Base-by-base conservation (phyloP, 106 monocot species). In the Phalaenopsis aphrodite region DNA sequence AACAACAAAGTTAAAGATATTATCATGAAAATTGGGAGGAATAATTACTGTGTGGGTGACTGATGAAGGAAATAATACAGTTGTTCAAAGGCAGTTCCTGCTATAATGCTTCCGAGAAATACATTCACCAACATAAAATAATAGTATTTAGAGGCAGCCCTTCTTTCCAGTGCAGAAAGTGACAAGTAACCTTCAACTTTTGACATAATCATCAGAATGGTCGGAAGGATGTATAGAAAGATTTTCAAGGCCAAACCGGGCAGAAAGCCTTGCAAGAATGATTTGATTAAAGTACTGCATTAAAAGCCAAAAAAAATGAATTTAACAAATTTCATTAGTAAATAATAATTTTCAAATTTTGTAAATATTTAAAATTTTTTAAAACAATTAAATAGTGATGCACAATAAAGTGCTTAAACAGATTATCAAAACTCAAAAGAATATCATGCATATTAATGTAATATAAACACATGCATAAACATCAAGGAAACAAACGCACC, bases 71-170 rank as follows among this genome's bases (percentile, higher is more conserved):
- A 94, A 79, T 81, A 85, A 75, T 92, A 75, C 38, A 98, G 90
- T 55, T 98, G 97, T 73, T 94, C 92, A 66, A 98, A 92, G 47
- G 94, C 97, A 74, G 97, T 98, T 87, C 97, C 97, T 55, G 97
- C 80, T 18, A 98, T 83, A 79, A 98, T 92, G 84, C 97, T 98
- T 41, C 97, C 97, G 42, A 98, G 65, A 76, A 98, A 98, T 8
- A 98, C 94, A 84, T 94, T 92, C 52, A 94, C 89, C n/a, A 98
- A 47, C 88, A 94, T 98, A 67, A 94, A 98, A 78, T 98, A 98
- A 77, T 98, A 94, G 85, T 92, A 98, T 85, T 92, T 94, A 21
- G 87, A 78, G 46, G 97, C 84, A 55, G 94, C 78, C 78, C 84
- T 92, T 81, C 97, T 89, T 89, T 98, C 97, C 48, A 98, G 79